Conservation (phyloP, 2,329 filamentous ascomycete genomes). For the Atkinsonella hypoxylon region DNA sequence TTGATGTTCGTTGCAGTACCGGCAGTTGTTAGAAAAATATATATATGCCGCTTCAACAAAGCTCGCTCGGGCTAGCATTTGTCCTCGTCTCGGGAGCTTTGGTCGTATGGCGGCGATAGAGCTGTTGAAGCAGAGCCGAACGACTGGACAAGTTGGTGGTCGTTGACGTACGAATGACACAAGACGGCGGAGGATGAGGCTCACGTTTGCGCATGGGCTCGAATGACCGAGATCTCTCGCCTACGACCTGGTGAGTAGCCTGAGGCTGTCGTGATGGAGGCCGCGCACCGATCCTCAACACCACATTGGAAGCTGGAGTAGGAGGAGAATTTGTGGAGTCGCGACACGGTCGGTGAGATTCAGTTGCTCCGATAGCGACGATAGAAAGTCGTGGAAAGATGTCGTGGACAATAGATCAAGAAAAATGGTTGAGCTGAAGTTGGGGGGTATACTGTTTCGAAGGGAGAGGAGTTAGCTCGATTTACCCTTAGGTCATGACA, state of each 20-base stretch:
- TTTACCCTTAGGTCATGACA: slow-evolving; percentile 2
- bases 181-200: slow-evolving; percentile 19
- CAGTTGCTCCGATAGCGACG: background rate
- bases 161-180: slow-evolving; percentile 21
- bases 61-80: slow-evolving; percentile 14
- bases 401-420: slow-evolving; percentile 3
- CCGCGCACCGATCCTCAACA: slow-evolving; percentile 13
- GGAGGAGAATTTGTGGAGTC: slow-evolving; percentile 5
- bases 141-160: slow-evolving; percentile 12
- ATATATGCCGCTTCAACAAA: slow-evolving; percentile 8
- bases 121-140: slow-evolving; percentile 5
- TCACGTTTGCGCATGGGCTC: slow-evolving; percentile 29
- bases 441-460: slow-evolving; percentile 2
- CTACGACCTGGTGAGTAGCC: slow-evolving; percentile 10
- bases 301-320: slow-evolving; percentile 16
- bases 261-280: slow-evolving; percentile 6
- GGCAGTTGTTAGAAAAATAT: slow-evolving; percentile 5
- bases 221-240: slow-evolving; percentile 11
- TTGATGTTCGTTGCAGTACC: slow-evolving; percentile 11
- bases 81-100: slow-evolving; percentile 9
- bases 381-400: background rate
- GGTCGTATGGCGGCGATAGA: background rate
- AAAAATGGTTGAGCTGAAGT: slow-evolving; percentile 3
- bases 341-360: slow-evolving; percentile 4
- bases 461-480: slow-evolving; percentile 5